A percentile compares a stretch with the other conserved stretches of the same genome.
Conservation (phyloP, 1,139 yeast genomes). For the Taphrina populina region DNA sequence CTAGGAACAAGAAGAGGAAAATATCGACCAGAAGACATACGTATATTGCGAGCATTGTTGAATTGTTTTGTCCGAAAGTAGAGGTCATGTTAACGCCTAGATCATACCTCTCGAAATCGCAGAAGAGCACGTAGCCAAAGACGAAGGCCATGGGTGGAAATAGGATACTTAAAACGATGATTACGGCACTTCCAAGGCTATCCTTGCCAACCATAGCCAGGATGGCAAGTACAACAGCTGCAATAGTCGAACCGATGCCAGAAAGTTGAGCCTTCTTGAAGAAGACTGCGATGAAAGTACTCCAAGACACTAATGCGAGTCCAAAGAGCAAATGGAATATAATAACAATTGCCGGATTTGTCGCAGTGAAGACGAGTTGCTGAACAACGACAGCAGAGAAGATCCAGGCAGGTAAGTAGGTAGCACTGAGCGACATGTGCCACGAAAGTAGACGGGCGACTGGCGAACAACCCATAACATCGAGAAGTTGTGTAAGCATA, state of each 20-base stretch:
- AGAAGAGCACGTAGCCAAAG: conserved; percentile 41
- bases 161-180: conserved; percentile 43
- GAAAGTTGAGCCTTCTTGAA: conserved; percentile 45
- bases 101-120: conserved; percentile 20
- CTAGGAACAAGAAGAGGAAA: conserved; percentile 10
- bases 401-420: conserved; percentile 46
- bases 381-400: conserved; percentile 42
- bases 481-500: conserved; percentile 44
- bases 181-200: conserved; percentile 40
- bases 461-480: conserved; percentile 44
- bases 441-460: conserved; percentile 42
- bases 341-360: conserved; percentile 44
- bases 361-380: conserved; percentile 40
- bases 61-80: background rate
- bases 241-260: conserved; percentile 45
- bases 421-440: conserved; percentile 42
- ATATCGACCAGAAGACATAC: conserved; percentile 12
- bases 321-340: conserved; percentile 46
- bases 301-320: conserved; percentile 44
- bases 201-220: conserved; percentile 43
- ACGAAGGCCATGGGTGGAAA: conserved; percentile 47
- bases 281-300: conserved; percentile 44
- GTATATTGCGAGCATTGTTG: conserved; percentile 21
- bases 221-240: conserved; percentile 45
- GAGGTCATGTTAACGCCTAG: conserved; percentile 4